Base-by-base conservation (phyloP, 331 rosid genomes). In the Rhamnella rubrinervis region DNA sequence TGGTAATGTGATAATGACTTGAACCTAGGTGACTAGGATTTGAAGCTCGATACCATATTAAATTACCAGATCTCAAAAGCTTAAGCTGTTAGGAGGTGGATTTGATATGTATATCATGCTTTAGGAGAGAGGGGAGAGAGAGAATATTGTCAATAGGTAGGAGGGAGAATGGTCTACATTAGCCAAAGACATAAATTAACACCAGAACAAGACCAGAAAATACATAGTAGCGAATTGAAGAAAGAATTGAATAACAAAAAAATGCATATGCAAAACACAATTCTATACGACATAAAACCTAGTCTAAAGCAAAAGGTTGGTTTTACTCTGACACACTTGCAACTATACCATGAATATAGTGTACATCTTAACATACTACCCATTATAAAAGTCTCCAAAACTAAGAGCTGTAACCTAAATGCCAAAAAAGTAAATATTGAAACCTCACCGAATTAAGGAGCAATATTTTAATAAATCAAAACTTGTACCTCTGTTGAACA, bases 341-440 rank as follows among this genome's bases (percentile, higher is more conserved):
- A 95, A 83, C 80, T 89, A 96, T 73, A 70, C 93, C 90, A 91
- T 83, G 82, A 95, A 95, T 75, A 95, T 86, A 68, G 10, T 86
- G 73, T 91, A 91, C 99, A 91, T 95, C 82, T 89, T 87, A 66
- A 86, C 85, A 75, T 91, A 95, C 73, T 91, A 93, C 40, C 66
- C 76, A 64, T 91, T 86, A 70, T 91, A 91, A 81, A 76, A 87
- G 63, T 83, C 87, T 77, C 97, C 99, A 73, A 89, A 91, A 55
- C 53, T 79, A 53, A 95, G 97, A 55, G 93, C 77, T 57, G 97
- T 97, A 75, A 95, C 99, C 99, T 95, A 79, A 77, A 78, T 10
- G 71, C 47, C 72, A 81, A 52, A 60, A 38, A 53, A 70, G 21
- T 65, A 37, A 65, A 59, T 55, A 56, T 31, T 16, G n/a, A 68